These are phyloP conservation scores for Drechslerella coelobrocha DNA, from an alignment of 2,329 filamentous ascomycete species.

Conservation along the genomic window DNA sequence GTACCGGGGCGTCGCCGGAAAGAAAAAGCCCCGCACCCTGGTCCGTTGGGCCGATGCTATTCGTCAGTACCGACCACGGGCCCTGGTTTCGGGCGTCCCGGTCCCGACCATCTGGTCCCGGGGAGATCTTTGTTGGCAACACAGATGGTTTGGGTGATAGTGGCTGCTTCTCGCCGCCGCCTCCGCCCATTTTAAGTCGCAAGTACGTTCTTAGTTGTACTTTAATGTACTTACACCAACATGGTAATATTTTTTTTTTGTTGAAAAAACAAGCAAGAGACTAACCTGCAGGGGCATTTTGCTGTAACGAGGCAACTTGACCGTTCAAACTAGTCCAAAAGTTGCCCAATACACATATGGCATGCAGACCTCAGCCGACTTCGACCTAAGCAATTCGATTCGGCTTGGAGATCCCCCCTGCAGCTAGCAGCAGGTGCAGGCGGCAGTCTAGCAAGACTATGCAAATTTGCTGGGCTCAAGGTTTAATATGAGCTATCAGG, in stretches of 20 bases:
- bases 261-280: constrained; percentile 14
- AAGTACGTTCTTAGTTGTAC: constrained; percentile 18
- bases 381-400: constrained; percentile 12
- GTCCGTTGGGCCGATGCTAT: constrained; percentile 7
- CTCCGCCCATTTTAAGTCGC: constrained; percentile 4
- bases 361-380: constrained; percentile 22
- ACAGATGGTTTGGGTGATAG: constrained; percentile 24
- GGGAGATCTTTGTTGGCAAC: constrained; percentile 13
- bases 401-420: constrained; percentile 26
- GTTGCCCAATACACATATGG: constrained; percentile 13
- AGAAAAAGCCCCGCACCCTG: constrained; percentile 27
- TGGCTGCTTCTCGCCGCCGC: constrained; percentile 32
- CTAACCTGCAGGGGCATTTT: constrained; percentile 6
- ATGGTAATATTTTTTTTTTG: constrained; percentile 20
- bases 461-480: background rate
- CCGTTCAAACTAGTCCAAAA: constrained; percentile 15
- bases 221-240: constrained; percentile 15
- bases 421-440: constrained; percentile 25
- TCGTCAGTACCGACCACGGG: constrained; percentile 23
- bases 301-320: constrained; percentile 25
- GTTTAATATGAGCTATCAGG: background rate
- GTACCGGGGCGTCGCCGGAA: background rate
- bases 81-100: constrained; percentile 35
- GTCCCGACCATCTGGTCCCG: constrained; percentile 14
- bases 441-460: constrained; percentile 1